These are phyloP conservation scores for Gossypium gossypioides DNA, from an alignment of 441 rosid genomes.

Conservation along the genomic window DNA sequence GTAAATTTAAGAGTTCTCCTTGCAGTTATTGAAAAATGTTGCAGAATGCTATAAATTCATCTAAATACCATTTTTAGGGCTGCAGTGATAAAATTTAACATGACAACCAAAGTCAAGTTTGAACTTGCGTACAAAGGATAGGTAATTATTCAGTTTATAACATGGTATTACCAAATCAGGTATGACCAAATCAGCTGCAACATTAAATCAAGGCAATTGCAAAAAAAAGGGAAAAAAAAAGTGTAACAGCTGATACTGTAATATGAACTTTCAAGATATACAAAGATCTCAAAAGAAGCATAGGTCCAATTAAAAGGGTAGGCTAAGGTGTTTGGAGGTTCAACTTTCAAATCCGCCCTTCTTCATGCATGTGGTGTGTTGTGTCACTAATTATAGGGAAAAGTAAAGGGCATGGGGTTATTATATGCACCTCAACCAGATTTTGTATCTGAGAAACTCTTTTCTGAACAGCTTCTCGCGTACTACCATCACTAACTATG, in stretches of 20 bases:
- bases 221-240: too few relatives aligned
- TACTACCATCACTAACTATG: slow-evolving; percentile 66
- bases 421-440: slow-evolving; percentile 53
- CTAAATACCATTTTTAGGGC: neutral
- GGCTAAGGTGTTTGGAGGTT: neutral
- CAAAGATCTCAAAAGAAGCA: neutral
- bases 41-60: neutral
- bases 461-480: slow-evolving; percentile 51
- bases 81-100: neutral
- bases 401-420: neutral
- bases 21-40: neutral
- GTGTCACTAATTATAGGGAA: neutral
- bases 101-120: neutral
- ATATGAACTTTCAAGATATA: neutral
- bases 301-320: neutral
- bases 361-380: neutral
- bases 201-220: neutral
- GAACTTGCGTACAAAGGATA: neutral
- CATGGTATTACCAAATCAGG: neutral
- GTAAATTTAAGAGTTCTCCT: neutral
- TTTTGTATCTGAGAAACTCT: slow-evolving; percentile 60
- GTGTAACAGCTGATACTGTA: neutral
- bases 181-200: neutral
- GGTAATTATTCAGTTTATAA: too few relatives aligned
- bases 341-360: neutral